Percentiles rank a stretch among this genome's conserved stretches.
Conservation (phyloP, 179 eudicot species). For the Pouteria campechiana region DNA sequence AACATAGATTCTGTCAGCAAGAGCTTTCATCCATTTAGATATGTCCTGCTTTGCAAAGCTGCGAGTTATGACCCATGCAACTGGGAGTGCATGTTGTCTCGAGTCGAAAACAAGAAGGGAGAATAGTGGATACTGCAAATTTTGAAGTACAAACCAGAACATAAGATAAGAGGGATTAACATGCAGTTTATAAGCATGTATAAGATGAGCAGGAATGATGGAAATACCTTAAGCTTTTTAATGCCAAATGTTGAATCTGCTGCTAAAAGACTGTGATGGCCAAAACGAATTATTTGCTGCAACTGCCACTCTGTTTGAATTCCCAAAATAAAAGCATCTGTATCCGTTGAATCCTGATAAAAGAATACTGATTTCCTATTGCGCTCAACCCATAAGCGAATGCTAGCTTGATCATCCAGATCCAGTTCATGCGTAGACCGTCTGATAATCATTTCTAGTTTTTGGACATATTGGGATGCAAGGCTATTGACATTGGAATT, state of each 20-base stretch:
- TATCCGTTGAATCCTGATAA: constrained; percentile 64
- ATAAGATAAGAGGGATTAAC: constrained; percentile 5
- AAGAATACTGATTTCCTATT: constrained; percentile 76
- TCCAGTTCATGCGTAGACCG: constrained; percentile 90
- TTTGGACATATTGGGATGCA: constrained; percentile 94
- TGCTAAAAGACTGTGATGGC: constrained; percentile 73
- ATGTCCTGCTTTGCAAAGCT: constrained; percentile 74
- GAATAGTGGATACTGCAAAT: constrained; percentile 81
- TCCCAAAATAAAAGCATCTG: constrained; percentile 74
- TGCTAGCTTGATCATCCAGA: constrained; percentile 87
- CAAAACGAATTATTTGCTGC: constrained; percentile 95
- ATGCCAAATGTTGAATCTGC: constrained; percentile 85
- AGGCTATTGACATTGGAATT: constrained; percentile 60
- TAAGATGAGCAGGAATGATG: constrained; percentile 3
- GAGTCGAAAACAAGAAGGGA: constrained; percentile 97
- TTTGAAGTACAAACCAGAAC: constrained; percentile 25
- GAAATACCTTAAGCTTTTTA: constrained; percentile 70
- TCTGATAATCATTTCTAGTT: constrained; percentile 82
- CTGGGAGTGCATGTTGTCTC: constrained; percentile 93
- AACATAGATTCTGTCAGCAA: constrained; percentile 48
- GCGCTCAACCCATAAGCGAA: constrained; percentile 76
- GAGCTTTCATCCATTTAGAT: constrained; percentile 87
- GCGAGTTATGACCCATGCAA: constrained; percentile 89
- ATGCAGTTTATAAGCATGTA: neutral
- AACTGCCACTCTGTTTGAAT: constrained; percentile 98